phyloP scores from a whole-genome alignment of 306 rosid genomes.

The Quercus glauca region DNA sequence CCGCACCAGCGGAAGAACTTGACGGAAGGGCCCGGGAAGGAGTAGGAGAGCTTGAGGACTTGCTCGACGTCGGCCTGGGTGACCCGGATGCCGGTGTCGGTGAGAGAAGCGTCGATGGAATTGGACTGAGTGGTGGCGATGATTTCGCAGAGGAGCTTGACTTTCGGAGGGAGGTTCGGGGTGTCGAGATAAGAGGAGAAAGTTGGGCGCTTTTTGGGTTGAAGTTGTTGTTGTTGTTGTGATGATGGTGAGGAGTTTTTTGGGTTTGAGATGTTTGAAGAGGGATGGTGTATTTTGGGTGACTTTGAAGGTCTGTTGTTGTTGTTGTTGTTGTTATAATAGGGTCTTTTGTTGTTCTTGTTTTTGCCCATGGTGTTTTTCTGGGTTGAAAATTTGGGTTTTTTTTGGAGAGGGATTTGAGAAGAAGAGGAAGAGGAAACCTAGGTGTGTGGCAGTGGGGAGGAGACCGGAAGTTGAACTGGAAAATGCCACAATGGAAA shows the following conservation, averaged over 20 bases:
- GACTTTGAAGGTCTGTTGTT: not conserved
- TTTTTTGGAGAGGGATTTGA: not conserved
- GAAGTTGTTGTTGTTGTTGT: not conserved
- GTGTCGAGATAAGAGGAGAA: constrained; percentile 42
- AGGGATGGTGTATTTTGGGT: not conserved
- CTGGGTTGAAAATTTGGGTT: not conserved
- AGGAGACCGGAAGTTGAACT: not conserved
- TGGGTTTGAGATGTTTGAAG: not conserved
- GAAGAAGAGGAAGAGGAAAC: not conserved
- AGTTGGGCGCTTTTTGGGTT: constrained; percentile 1
- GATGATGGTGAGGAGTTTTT: not conserved
- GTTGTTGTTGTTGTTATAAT: not conserved
- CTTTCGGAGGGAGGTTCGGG: constrained; percentile 28
- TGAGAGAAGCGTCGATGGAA: constrained; percentile 35
- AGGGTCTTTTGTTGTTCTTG: not conserved
- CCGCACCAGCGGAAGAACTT: constrained; percentile 79
- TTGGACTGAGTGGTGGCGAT: constrained; percentile 41
- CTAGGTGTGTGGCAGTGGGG: not conserved
- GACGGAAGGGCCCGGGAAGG: constrained; percentile 49
- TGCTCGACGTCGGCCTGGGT: constrained; percentile 51
- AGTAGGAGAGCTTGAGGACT: constrained; percentile 59
- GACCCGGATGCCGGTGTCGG: constrained; percentile 28
- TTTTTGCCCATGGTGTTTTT: not conserved
- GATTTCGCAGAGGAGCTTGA: constrained; percentile 44
- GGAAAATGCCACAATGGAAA: too few relatives aligned